Conservation (phyloP, 1,284 basidiomycete species). For the Puccinia polysora region DNA sequence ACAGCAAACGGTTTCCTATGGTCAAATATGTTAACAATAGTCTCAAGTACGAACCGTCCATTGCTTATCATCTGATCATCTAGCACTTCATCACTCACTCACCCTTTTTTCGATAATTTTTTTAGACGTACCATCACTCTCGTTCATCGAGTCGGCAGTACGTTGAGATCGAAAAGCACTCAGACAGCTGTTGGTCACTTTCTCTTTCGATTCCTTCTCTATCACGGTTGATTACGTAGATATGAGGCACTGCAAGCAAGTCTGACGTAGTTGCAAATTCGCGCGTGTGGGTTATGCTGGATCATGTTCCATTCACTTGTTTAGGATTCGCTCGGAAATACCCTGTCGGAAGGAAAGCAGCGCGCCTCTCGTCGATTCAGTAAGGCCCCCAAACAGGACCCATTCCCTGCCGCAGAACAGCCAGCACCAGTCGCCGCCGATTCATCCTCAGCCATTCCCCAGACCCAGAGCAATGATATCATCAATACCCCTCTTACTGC, state of each 20-base stretch:
- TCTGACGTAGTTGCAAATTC: too few species aligned
- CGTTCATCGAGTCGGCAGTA: slow-evolving; percentile 7
- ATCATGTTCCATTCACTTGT: background rate
- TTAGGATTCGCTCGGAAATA: slow-evolving; percentile 19
- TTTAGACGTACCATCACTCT: slow-evolving; percentile 28
- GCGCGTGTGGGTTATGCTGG: background rate
- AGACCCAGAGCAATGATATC: background rate
- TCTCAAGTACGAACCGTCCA: slow-evolving; percentile 6
- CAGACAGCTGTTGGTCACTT: slow-evolving; percentile 4
- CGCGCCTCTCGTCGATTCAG: slow-evolving; percentile 37
- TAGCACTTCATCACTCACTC: background rate
- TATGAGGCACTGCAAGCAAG: too few species aligned
- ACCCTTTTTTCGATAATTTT: slow-evolving; percentile 12
- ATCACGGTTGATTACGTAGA: too few species aligned
- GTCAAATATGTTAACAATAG: slow-evolving; percentile 34
- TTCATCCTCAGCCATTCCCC: too few species aligned
- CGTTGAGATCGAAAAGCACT: slow-evolving; percentile 11
- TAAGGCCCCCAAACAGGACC: slow-evolving; percentile 4
- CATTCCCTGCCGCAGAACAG: background rate
- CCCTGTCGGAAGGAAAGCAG: background rate
- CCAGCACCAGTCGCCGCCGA: background rate
- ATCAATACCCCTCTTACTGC: background rate
- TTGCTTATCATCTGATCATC: background rate
- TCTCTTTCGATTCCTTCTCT: background rate
- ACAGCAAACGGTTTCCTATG: slow-evolving; percentile 1